Evolutionary conservation across 106 monocot species (phyloP), one percentile per base, ranked within the genome.

Genomic region (Dendrobium huoshanense): DNA sequence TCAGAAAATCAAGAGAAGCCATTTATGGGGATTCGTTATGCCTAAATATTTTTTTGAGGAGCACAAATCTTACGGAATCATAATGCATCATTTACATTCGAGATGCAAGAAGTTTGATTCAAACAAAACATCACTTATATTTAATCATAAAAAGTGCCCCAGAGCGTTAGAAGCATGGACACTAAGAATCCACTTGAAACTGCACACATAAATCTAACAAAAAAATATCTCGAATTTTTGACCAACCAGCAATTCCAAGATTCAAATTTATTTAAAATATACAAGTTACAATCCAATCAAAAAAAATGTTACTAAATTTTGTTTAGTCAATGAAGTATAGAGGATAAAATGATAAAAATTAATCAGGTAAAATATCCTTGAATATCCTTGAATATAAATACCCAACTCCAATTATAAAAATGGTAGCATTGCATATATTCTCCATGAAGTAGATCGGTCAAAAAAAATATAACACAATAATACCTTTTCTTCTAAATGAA

Each of bases 401-500:
- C 6, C 43, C 5, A 44, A 42, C 43, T 43, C 19, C 64, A 56
- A 25, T 15, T 9, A 41, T 27, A 47, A 22, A 49, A 17, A 7
- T 37, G 37, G 37, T 37, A 37, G 37, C 37, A 37, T 37, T 37
- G 37, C 37, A 37, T 37, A 37, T 37, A 37, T 37, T 7, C 44
- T 79, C 42, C 45, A 80, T 47, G 42, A 22, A 43, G 40, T n/a
- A 47, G 16, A 75, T 25, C 11, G 19, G 4, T n/a, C 41, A 45
- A 7, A 77, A 44, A 44, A 41, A 4, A 20, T 58, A 2, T 4
- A 16, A 75, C 8, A 51, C 44, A 22, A 40, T 15, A 82, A 56
- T 83, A 88, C 91, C 91, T 87, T 91, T 83, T 88, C 91, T 68
- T 87, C 86, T 58, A 88, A 78, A 79, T 79, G 55, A 79, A 91